Evolutionary conservation across 1,284 basidiomycete species (phyloP).

Genomic region (Sanghuangporus sanghuang): DNA sequence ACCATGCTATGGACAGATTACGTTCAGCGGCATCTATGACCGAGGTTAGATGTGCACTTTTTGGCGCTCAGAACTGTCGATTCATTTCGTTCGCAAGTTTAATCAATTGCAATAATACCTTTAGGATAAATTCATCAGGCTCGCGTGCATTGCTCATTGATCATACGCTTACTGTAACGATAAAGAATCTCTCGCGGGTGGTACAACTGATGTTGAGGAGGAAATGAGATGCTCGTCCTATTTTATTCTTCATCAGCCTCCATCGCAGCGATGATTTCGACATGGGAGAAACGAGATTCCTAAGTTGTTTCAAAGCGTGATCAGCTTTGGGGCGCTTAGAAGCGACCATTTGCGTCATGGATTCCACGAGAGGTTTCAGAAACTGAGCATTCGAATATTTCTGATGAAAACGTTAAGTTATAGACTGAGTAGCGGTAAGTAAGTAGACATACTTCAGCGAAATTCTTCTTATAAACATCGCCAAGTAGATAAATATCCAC

Average conservation of each 20-base stretch:
- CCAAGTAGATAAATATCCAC: constrained; percentile 13
- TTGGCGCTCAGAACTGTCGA: too few species aligned
- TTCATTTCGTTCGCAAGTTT: too few species aligned
- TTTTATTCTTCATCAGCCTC: constrained; percentile 12
- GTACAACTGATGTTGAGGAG: background rate
- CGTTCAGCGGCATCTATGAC: too few species aligned
- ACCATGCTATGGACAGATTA: too few species aligned
- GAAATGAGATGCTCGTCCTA: background rate
- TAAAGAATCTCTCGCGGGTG: background rate
- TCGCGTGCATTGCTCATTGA: background rate
- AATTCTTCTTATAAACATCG: background rate
- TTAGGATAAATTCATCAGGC: too few species aligned
- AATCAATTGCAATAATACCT: too few species aligned
- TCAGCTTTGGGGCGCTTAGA: background rate
- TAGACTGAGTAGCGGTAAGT: too few species aligned
- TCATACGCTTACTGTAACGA: background rate
- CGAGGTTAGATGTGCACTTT: too few species aligned
- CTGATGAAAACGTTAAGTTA: background rate
- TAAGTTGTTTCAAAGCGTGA: constrained; percentile 2
- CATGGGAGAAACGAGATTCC: background rate
- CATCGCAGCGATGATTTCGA: background rate
- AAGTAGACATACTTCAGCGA: background rate
- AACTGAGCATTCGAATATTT: constrained; percentile 4
- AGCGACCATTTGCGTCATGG: background rate
- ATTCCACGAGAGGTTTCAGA: constrained; percentile 8